These are phyloP conservation scores for Talaromyces marneffei DNA, from an alignment of 2,329 filamentous ascomycete species.

Conservation along the genomic window DNA sequence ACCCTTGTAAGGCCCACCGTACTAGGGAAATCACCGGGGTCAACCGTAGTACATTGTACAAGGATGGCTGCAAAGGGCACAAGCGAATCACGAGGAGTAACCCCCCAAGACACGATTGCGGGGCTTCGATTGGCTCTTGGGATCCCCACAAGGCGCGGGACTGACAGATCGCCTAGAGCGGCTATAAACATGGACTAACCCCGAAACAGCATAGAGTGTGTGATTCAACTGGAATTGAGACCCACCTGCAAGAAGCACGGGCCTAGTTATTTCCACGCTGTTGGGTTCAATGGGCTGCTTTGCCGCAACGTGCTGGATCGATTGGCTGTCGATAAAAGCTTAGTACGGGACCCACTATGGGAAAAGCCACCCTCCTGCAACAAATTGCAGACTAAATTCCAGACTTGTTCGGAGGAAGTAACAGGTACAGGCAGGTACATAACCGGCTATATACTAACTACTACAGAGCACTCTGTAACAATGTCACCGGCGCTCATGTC, in stretches of 20 bases:
- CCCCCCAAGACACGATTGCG: neutral
- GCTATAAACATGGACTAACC: neutral
- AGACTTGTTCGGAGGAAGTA: neutral
- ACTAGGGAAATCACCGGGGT: too few relatives aligned
- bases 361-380: neutral
- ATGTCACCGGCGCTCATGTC: neutral
- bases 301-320: slow-evolving; percentile 21
- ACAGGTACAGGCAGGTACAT: too few relatives aligned
- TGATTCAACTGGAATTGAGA: slow-evolving; percentile 1
- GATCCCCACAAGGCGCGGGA: neutral
- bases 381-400: neutral
- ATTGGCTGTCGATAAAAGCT: slow-evolving; percentile 19
- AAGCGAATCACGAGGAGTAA: neutral
- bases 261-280: slow-evolving; percentile 16
- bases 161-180: slow-evolving; percentile 10
- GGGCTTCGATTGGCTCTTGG: neutral
- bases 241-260: slow-evolving; percentile 3
- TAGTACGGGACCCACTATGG: slow-evolving; percentile 6
- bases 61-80: neutral
- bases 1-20: too few relatives aligned
- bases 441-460: neutral
- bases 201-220: slow-evolving; percentile 7
- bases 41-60: neutral
- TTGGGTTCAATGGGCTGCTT: neutral
- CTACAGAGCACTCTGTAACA: too few relatives aligned